Evolutionary conservation across 176 grass and related monocot species (phyloP).

Genomic region (Oryza nivara): DNA sequence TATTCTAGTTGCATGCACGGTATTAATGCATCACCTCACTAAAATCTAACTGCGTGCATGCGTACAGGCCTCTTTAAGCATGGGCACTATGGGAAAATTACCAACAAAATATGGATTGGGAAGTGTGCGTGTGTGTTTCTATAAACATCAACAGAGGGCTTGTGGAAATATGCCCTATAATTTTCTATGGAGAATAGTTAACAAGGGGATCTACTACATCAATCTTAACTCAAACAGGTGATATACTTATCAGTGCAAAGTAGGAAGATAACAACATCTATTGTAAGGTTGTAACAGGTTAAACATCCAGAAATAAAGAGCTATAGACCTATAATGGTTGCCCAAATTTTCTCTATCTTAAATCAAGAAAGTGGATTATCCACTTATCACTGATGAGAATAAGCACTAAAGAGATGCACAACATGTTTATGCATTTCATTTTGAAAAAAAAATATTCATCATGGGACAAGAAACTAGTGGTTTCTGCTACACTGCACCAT

Average conservation of each 20-base stretch:
- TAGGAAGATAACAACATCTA: not conserved
- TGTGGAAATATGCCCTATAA: too few species aligned
- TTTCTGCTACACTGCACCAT: slow-evolving; percentile 4
- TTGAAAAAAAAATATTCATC: not conserved
- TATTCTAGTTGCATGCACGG: too few species aligned
- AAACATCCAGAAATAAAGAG: not conserved
- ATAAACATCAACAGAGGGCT: too few species aligned
- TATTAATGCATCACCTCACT: too few species aligned
- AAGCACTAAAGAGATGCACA: slow-evolving; percentile 25
- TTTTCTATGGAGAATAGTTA: not conserved
- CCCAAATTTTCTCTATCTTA: not conserved
- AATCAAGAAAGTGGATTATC: too few species aligned
- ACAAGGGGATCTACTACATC: not conserved
- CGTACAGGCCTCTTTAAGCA: too few species aligned
- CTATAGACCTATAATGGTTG: slow-evolving; percentile 4
- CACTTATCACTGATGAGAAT: slow-evolving; percentile 2
- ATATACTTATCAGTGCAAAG: not conserved
- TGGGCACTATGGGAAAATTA: too few species aligned
- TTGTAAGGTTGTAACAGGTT: not conserved
- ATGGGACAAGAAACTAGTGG: not conserved
- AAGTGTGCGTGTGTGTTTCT: too few species aligned
- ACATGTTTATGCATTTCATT: not conserved
- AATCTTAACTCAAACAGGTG: not conserved
- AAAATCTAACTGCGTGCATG: too few species aligned
- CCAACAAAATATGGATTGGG: too few species aligned